Base-by-base conservation (phyloP, 176 grass and related monocot species). In the Eleusine indica region DNA sequence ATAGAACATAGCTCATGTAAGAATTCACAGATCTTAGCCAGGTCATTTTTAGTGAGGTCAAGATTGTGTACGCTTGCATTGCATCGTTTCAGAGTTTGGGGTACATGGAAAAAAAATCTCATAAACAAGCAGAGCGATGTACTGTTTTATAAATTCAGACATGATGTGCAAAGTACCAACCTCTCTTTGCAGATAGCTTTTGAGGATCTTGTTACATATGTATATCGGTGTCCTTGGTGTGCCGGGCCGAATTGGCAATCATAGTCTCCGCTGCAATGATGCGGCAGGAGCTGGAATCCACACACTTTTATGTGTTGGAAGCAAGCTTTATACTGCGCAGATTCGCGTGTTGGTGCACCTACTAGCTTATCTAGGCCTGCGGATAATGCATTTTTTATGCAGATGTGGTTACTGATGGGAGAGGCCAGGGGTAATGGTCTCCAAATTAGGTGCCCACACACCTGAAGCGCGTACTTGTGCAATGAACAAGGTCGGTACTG, bases 171-270 rank as follows among this genome's bases (percentile, higher is more conserved):
- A 61, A 70, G 76, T 68, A 18, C 16, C 53, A 57, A 1, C 16
- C 9, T 19, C 35, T 44, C 58, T 72, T 85, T 85, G 83, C 83
- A 65, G 86, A 77, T 65, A 77, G 53, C 67, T 79, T 83, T 77
- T 51, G 74, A 88, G 74, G 80, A 88, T 83, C 73, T 15, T 70
- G 51, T 15, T 67, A 61, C 67, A 25, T 52, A 54, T 7, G 12
- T 56, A 15, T 75, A 66, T 51, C 54, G 48, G 63, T 46, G 44
- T 66, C 56, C 30, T 64, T 80, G 69, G 76, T 72, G 58, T 0
- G 2, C 25, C 25, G 25, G 68, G 69, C 84, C 74, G 58, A 51
- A 56, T 39, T 22, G 52, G 58, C 79, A 90, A 86, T 83, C 73
- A 86, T 78, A 39, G 7, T 69, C 28, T 37, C 5, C 4, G 38